Percentiles rank a stretch among this genome's conserved stretches.
Conservation (phyloP, 2,329 filamentous ascomycete species). For the Diplodia sapinea region DNA sequence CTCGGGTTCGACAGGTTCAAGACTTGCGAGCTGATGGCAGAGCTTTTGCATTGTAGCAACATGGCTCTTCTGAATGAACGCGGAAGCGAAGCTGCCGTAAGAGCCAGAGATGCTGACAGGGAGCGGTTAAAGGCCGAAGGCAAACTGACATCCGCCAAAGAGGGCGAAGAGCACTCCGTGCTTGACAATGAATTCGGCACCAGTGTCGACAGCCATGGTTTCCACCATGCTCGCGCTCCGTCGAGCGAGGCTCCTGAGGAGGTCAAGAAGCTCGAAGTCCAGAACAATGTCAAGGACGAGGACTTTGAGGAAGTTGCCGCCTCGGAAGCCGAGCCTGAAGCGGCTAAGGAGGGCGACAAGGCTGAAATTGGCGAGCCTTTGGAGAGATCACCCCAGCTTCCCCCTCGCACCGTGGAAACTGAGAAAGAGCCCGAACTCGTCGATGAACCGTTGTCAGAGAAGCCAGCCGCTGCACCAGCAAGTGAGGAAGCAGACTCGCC, state of each 20-base stretch:
- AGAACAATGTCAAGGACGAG: slow-evolving; percentile 84
- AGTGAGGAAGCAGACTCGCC: slow-evolving; percentile 51
- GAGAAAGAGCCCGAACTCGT: slow-evolving; percentile 13
- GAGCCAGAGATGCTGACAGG: slow-evolving; percentile 77
- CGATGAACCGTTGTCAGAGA: slow-evolving; percentile 35
- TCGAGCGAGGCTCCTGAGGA: slow-evolving; percentile 65
- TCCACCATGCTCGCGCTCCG: slow-evolving; percentile 56
- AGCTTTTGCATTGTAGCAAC: slow-evolving; percentile 95
- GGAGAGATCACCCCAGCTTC: slow-evolving; percentile 54
- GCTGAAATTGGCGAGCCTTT: slow-evolving; percentile 46
- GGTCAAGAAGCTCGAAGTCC: slow-evolving; percentile 74
- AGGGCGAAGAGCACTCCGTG: slow-evolving; percentile 59
- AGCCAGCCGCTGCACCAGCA: slow-evolving; percentile 38
- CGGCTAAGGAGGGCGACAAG: slow-evolving; percentile 61
- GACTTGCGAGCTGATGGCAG: slow-evolving; percentile 98
- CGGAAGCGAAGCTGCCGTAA: slow-evolving; percentile 87
- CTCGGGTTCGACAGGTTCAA: slow-evolving; percentile 98
- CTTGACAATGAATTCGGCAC: slow-evolving; percentile 59
- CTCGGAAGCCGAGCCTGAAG: slow-evolving; percentile 73
- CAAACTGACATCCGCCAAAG: slow-evolving; percentile 65
- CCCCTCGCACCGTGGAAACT: slow-evolving; percentile 48
- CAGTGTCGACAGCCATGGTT: slow-evolving; percentile 59
- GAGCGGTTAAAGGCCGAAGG: slow-evolving; percentile 80
- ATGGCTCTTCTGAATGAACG: slow-evolving; percentile 95
- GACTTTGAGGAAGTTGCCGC: slow-evolving; percentile 87